phyloP scores from a whole-genome alignment of 2,329 filamentous ascomycete genomes.

The Pleoardoris graminearum region DNA sequence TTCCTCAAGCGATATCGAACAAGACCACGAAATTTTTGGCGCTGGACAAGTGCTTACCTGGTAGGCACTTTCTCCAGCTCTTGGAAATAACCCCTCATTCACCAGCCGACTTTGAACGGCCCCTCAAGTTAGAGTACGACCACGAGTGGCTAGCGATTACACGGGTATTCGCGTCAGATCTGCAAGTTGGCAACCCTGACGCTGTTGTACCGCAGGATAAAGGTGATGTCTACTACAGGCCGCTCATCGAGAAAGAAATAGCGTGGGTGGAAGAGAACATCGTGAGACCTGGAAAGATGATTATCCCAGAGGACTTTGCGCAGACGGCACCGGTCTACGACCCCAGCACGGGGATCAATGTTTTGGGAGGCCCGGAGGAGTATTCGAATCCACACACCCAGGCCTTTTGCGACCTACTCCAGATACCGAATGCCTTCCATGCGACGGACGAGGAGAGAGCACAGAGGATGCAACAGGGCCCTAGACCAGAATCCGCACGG shows the following conservation, averaged over 20 bases:
- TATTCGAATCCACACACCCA: slow-evolving; percentile 86
- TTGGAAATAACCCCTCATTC: slow-evolving; percentile 52
- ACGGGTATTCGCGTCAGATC: slow-evolving; percentile 70
- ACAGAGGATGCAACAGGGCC: slow-evolving; percentile 35
- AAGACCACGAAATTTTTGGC: slow-evolving; percentile 81
- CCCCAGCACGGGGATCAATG: slow-evolving; percentile 59
- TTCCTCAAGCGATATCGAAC: slow-evolving; percentile 75
- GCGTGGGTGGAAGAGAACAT: slow-evolving; percentile 82
- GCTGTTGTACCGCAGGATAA: slow-evolving; percentile 61
- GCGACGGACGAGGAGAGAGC: slow-evolving; percentile 69
- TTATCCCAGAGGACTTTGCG: slow-evolving; percentile 77
- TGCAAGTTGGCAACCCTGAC: slow-evolving; percentile 60
- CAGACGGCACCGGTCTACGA: slow-evolving; percentile 74
- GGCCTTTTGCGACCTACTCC: slow-evolving; percentile 77
- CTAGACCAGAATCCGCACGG: slow-evolving; percentile 32
- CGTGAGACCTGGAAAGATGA: slow-evolving; percentile 62
- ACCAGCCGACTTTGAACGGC: slow-evolving; percentile 43
- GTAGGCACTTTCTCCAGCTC: slow-evolving; percentile 81
- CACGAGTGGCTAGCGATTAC: slow-evolving; percentile 95
- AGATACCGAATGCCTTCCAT: slow-evolving; percentile 75
- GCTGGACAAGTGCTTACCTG: slow-evolving; percentile 85
- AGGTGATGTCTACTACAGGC: slow-evolving; percentile 69
- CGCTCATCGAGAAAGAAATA: slow-evolving; percentile 69
- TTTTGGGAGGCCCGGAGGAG: slow-evolving; percentile 70
- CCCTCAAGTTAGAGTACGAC: slow-evolving; percentile 75